Evolutionary conservation across 2,329 filamentous ascomycete species (phyloP), one percentile per base, ranked within the genome.

Genomic region (Nigrospora osmanthi): DNA sequence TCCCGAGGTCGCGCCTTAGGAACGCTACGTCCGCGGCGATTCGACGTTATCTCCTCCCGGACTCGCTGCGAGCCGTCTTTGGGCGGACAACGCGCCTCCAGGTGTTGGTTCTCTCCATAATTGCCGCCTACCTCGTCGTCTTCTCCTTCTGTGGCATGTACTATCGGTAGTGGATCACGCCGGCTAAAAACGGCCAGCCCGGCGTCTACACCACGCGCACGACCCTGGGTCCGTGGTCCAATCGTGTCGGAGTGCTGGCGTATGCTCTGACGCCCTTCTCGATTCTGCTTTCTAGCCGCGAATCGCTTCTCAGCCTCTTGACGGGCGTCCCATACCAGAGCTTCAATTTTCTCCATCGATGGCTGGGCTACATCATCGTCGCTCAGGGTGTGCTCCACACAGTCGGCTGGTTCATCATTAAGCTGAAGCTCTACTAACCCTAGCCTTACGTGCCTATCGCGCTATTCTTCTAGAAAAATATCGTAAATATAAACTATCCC

Each of bases 291-390:
- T 72, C 77, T 14, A 81, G 71, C 46, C 74, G 85, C 35, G 85
- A 89, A 58, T 85, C 81, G 1, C 66, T 89, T 2, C 72, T 89
- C 4, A 85, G 80, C 1, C 59, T 85, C 13, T 61, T 87, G 40
- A 89, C 85, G 0, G 85, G 86, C 1, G 70, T 89, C 1, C 84
- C 86, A 0, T 87, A 88, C 56, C 85, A 89, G 53, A 79, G 76
- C 54, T 88, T 89, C 71, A 83, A 85, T 62, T 89, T 89, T 57
- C 67, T 89, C 16, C 85, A 89, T 60, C 80, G 84, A 31, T 89
- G 85, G 85, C 67, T 83, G 0, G 85, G 86, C 7, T 83, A 84
- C 49, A 72, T 89, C 54, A 87, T 90, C 50, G 76, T 87, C 43
- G 59, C 78, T 1, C 85, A 89, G 58, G 75, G 78, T 3, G 64